phyloP scores from a whole-genome alignment of 495 filamentous ascomycete species.

The Clohesyomyces aquaticus region DNA sequence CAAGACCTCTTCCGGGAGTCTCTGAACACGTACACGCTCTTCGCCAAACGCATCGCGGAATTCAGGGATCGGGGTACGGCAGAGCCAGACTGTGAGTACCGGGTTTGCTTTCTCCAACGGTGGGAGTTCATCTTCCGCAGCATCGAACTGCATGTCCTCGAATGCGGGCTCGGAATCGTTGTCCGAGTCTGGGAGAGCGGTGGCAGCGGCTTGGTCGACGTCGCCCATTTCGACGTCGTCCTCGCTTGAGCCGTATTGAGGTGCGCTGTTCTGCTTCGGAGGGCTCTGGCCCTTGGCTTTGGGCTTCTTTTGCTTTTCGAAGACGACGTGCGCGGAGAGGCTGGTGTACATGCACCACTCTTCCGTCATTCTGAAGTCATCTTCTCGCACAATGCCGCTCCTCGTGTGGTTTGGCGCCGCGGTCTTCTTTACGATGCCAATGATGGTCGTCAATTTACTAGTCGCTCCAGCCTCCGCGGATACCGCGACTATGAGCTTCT shows the following conservation, averaged over 20 bases:
- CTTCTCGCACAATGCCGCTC: not conserved
- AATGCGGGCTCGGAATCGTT: slow-evolving; percentile 3
- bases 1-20: not conserved
- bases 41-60: slow-evolving; percentile 30
- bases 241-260: not conserved
- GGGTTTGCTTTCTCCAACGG: slow-evolving; percentile 1
- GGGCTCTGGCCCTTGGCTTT: not conserved
- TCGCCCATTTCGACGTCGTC: not conserved
- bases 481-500: not conserved
- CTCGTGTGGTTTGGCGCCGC: not conserved
- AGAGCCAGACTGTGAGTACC: slow-evolving; percentile 28
- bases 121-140: not conserved
- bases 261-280: not conserved
- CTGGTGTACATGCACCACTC: slow-evolving; percentile 23
- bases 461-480: slow-evolving; percentile 17
- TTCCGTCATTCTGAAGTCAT: not conserved
- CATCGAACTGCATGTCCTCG: not conserved
- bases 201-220: not conserved
- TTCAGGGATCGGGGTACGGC: slow-evolving; percentile 13
- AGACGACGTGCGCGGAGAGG: not conserved
- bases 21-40: slow-evolving; percentile 11
- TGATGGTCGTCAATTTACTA: slow-evolving; percentile 12
- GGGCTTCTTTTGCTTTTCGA: not conserved
- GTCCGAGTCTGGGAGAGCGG: slow-evolving; percentile 5
- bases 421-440: slow-evolving; percentile 23